Conservation (phyloP, 148 eudicot genomes). For the Fagopyrum tataricum region DNA sequence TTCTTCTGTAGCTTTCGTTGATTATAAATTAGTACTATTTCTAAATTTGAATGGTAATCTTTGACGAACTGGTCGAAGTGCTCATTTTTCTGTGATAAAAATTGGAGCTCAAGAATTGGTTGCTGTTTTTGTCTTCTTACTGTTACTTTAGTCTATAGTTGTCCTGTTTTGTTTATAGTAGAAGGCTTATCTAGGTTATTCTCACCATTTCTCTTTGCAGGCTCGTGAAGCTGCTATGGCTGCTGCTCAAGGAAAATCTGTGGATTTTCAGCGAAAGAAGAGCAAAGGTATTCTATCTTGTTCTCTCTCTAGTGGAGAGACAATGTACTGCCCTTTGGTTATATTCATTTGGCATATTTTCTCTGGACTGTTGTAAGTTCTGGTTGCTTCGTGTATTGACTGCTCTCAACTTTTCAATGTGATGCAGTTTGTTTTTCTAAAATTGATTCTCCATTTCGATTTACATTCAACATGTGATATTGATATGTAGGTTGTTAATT, state of each 20-base stretch:
- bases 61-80: neutral
- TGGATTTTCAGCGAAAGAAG: slow-evolving; percentile 84
- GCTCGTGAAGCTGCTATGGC: slow-evolving; percentile 69
- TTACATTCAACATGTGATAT: neutral
- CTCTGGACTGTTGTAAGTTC: neutral
- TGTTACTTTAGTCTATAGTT: neutral
- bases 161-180: neutral
- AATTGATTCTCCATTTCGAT: neutral
- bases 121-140: neutral
- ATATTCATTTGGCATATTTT: neutral
- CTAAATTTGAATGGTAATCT: neutral
- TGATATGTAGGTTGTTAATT: neutral
- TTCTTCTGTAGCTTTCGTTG: neutral
- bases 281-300: slow-evolving; percentile 51
- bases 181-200: neutral
- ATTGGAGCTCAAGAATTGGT: neutral
- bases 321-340: neutral
- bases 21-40: neutral
- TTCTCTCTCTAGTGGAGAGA: neutral
- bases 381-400: neutral
- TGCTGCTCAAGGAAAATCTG: slow-evolving; percentile 69
- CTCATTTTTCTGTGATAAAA: neutral
- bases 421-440: neutral
- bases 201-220: slow-evolving; percentile 28
- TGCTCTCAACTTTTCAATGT: neutral